Conservation (phyloP, 495 filamentous ascomycete genomes). For the Glutinoglossum americanum region DNA sequence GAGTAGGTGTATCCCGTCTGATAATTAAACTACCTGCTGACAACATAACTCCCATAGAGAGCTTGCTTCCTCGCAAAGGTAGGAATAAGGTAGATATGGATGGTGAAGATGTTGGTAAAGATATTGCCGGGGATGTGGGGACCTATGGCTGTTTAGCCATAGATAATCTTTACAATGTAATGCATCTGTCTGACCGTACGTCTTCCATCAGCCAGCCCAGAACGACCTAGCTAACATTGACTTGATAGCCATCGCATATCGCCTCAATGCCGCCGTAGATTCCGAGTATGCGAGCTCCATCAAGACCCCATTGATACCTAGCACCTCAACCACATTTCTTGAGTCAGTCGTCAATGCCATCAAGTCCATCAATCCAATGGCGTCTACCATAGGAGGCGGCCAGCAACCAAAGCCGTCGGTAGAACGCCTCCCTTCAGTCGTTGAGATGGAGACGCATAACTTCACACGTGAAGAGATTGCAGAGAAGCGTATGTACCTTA, state of each 20-base stretch:
- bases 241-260: conserved; percentile 50
- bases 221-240: not conserved
- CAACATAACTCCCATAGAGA: conserved; percentile 20
- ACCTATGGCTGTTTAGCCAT: conserved; percentile 79
- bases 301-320: conserved; percentile 59
- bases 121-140: conserved; percentile 53
- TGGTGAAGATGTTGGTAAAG: conserved; percentile 35
- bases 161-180: conserved; percentile 90
- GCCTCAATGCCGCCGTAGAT: conserved; percentile 79
- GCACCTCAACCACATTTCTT: conserved; percentile 41
- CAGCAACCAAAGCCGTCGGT: conserved; percentile 17
- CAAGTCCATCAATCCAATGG: conserved; percentile 23
- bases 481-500: conserved; percentile 63
- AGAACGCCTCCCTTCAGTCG: conserved; percentile 59
- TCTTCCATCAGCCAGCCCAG: not conserved
- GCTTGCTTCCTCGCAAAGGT: conserved; percentile 56
- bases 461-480: conserved; percentile 84
- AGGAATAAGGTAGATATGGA: conserved; percentile 54
- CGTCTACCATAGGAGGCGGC: conserved; percentile 6
- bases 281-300: conserved; percentile 52
- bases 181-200: conserved; percentile 40
- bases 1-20: conserved; percentile 15
- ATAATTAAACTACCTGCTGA: not conserved
- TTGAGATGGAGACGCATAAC: conserved; percentile 89
- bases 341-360: conserved; percentile 44